Percentiles rank a stretch among this genome's conserved stretches.
These are phyloP conservation scores for Chalciporus chontae DNA, from an alignment of 768 basidiomycete species.

Conservation along the genomic window DNA sequence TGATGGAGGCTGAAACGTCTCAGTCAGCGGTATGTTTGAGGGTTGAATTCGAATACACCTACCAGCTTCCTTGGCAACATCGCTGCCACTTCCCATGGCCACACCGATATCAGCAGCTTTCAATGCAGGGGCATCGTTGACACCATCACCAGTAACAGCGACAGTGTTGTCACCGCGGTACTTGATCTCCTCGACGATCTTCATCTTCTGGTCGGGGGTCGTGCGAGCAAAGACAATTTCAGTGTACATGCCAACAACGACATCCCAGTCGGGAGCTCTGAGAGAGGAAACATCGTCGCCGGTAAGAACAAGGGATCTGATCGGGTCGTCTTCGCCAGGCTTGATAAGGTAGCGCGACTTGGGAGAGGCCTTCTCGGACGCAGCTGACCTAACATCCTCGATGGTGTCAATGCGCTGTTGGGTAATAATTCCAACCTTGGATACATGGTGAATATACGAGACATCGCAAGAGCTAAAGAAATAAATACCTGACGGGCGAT, in stretches of 20 bases:
- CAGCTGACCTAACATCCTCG: slow-evolving; percentile 19
- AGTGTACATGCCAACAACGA: slow-evolving; percentile 33
- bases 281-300: slow-evolving; percentile 41
- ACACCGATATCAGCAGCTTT: slow-evolving; percentile 56
- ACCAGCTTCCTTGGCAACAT: slow-evolving; percentile 54
- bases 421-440: slow-evolving; percentile 42
- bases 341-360: slow-evolving; percentile 28
- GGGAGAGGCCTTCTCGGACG: slow-evolving; percentile 11
- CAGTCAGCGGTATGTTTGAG: not conserved
- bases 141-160: slow-evolving; percentile 56
- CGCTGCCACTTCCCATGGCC: slow-evolving; percentile 45
- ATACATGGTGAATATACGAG: not conserved
- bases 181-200: slow-evolving; percentile 55
- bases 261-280: slow-evolving; percentile 37
- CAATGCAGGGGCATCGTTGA: slow-evolving; percentile 49
- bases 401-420: slow-evolving; percentile 37
- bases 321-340: slow-evolving; percentile 35
- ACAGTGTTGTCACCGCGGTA: slow-evolving; percentile 44
- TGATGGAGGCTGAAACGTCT: slow-evolving; percentile 33
- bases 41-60: slow-evolving; percentile 13
- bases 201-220: slow-evolving; percentile 55
- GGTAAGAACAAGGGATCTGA: slow-evolving; percentile 41
- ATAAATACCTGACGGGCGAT: slow-evolving; percentile 44
- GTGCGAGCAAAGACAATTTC: slow-evolving; percentile 56
- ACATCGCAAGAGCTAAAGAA: not conserved